A percentile compares a stretch with the other conserved stretches of the same genome.
Conservation (phyloP, 2,329 filamentous ascomycete genomes). For the Aphanoascus verrucosus region DNA sequence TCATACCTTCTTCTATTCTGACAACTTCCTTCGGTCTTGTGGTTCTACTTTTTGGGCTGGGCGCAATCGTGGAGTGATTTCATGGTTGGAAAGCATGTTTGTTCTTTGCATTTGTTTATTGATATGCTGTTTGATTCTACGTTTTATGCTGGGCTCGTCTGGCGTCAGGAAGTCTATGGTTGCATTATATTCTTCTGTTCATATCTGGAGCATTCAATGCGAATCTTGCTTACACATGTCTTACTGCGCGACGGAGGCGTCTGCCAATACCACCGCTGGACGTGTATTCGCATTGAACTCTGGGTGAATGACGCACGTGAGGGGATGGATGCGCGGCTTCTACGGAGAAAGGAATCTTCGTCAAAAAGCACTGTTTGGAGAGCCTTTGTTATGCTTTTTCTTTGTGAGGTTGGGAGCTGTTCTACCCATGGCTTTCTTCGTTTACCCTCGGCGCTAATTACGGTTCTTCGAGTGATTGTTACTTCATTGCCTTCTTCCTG, state of each 20-base stretch:
- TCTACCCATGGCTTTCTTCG: neutral
- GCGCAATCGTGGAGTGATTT: conserved; percentile 14
- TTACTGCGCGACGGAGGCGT: neutral
- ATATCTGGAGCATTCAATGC: conserved; percentile 1
- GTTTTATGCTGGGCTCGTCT: conserved; percentile 5
- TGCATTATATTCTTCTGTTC: conserved; percentile 7
- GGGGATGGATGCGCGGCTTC: neutral
- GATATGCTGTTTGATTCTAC: conserved; percentile 9
- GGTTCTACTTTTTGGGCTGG: conserved; percentile 17
- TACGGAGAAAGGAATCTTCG: neutral
- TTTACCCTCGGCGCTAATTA: too few relatives aligned
- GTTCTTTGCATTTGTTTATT: conserved; percentile 10
- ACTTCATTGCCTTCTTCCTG: neutral
- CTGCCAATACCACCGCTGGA: neutral
- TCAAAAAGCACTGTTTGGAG: conserved; percentile 1
- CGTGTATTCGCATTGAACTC: neutral
- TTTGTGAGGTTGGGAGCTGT: neutral
- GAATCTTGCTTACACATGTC: neutral
- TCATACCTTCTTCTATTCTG: neutral
- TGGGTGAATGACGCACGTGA: neutral
- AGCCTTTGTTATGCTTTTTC: neutral
- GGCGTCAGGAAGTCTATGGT: conserved; percentile 3
- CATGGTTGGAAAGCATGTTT: conserved; percentile 14
- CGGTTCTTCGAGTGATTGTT: too few relatives aligned
- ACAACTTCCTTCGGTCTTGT: neutral